Evolutionary conservation across 2,329 filamentous ascomycete genomes (phyloP).

Genomic region (Metarhizium rileyi): DNA sequence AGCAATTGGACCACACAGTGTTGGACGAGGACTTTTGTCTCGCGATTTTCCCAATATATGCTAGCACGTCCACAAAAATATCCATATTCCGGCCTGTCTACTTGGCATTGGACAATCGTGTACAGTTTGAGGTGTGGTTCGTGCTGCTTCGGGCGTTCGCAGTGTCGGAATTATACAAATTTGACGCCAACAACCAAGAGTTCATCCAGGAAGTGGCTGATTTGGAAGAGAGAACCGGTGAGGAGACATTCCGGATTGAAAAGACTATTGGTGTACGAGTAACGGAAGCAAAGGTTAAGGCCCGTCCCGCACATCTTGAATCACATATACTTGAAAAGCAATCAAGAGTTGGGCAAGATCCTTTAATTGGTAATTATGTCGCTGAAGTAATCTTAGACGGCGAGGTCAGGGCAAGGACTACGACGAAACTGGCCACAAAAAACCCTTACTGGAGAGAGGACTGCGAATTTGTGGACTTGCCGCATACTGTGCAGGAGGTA

Average conservation of each 20-base stretch:
- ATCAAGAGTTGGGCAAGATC: slow-evolving; percentile 27
- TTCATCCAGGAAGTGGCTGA: slow-evolving; percentile 32
- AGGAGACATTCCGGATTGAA: slow-evolving; percentile 51
- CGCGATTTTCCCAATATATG: slow-evolving; percentile 90
- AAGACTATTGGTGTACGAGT: slow-evolving; percentile 50
- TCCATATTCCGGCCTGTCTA: slow-evolving; percentile 82
- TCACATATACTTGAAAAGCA: slow-evolving; percentile 13
- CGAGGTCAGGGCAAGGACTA: slow-evolving; percentile 67
- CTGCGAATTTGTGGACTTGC: slow-evolving; percentile 66
- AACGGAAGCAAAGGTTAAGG: slow-evolving; percentile 52
- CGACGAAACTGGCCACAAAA: slow-evolving; percentile 58
- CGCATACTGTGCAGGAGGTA: slow-evolving; percentile 56
- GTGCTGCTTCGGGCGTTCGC: slow-evolving; percentile 85
- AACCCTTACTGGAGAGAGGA: slow-evolving; percentile 79
- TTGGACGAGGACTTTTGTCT: slow-evolving; percentile 90
- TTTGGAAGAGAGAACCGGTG: slow-evolving; percentile 26
- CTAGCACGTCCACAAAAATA: slow-evolving; percentile 60
- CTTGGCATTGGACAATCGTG: slow-evolving; percentile 72
- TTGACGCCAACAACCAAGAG: slow-evolving; percentile 34
- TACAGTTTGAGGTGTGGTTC: slow-evolving; percentile 97
- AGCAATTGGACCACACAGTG: slow-evolving; percentile 82
- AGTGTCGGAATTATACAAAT: slow-evolving; percentile 78
- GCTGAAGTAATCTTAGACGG: slow-evolving; percentile 73
- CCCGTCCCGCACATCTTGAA: slow-evolving; percentile 16
- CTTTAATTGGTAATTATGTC: slow-evolving; percentile 57